phyloP scores from a whole-genome alignment of 495 filamentous ascomycete genomes.

The Talaromyces stipitatus region DNA sequence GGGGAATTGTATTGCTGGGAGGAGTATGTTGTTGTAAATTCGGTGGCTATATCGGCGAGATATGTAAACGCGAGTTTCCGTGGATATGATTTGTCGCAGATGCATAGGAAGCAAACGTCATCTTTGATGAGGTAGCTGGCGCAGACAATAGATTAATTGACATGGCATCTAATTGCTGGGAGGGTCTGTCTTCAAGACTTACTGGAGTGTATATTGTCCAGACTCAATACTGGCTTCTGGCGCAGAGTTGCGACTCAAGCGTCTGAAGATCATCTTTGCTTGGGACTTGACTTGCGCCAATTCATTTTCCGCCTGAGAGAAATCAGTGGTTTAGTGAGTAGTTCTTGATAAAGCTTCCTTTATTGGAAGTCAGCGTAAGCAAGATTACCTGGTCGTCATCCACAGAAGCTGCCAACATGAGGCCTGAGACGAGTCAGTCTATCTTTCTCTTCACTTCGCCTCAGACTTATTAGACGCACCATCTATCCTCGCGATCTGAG shows the following conservation, averaged over 20 bases:
- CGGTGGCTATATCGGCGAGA: slow-evolving; percentile 80
- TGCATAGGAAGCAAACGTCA: slow-evolving; percentile 82
- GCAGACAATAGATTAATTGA: slow-evolving; percentile 4
- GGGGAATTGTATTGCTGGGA: slow-evolving; percentile 63
- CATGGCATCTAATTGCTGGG: neutral
- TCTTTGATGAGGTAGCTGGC: slow-evolving; percentile 84
- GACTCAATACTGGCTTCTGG: slow-evolving; percentile 88
- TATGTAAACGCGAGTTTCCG: slow-evolving; percentile 99
- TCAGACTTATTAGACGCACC: slow-evolving; percentile 45
- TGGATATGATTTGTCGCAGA: slow-evolving; percentile 88
- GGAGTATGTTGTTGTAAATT: slow-evolving; percentile 86
- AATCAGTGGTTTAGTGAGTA: slow-evolving; percentile 7
- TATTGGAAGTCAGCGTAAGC: neutral
- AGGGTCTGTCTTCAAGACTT: slow-evolving; percentile 17
- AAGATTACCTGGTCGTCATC: slow-evolving; percentile 69
- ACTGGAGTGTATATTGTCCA: slow-evolving; percentile 82
- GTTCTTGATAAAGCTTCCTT: neutral
- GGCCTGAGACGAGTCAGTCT: slow-evolving; percentile 44
- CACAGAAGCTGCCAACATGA: slow-evolving; percentile 90
- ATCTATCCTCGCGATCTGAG: slow-evolving; percentile 88
- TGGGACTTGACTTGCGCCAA: slow-evolving; percentile 84
- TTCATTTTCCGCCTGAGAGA: slow-evolving; percentile 56
- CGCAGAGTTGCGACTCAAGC: slow-evolving; percentile 79
- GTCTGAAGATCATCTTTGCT: slow-evolving; percentile 80
- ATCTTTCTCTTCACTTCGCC: neutral